Percentiles rank a stretch among this genome's conserved stretches.
phyloP scores from a whole-genome alignment of 768 basidiomycete species.

The Suillus luteus region DNA sequence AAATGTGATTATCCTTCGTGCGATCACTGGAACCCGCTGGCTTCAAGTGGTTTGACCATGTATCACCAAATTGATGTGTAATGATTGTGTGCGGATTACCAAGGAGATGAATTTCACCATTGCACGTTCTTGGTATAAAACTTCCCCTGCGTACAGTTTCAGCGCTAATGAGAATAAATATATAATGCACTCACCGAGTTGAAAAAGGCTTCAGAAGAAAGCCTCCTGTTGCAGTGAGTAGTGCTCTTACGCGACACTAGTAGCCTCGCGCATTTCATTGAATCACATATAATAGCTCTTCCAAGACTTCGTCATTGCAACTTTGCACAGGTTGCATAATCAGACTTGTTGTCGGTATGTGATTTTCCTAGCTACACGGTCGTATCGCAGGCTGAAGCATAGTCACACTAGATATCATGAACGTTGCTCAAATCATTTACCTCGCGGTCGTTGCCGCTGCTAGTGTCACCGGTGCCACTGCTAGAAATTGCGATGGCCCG shows the following conservation, averaged over 20 bases:
- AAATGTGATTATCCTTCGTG: neutral
- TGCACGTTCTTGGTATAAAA: neutral
- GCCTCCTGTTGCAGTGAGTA: neutral
- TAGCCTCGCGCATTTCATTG: neutral
- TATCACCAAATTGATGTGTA: no score
- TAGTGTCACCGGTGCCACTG: no score
- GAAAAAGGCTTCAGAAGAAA: neutral
- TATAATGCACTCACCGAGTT: neutral
- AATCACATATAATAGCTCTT: neutral
- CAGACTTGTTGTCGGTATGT: neutral
- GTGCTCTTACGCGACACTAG: neutral
- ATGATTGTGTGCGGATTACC: neutral
- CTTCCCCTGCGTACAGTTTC: no score
- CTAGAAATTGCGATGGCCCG: no score
- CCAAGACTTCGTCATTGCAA: neutral
- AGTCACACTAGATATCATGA: neutral
- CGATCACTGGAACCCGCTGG: neutral
- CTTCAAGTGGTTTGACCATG: neutral
- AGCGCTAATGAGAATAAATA: no score
- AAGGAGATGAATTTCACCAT: neutral
- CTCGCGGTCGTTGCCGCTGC: conserved; percentile 32
- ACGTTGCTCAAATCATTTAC: neutral
- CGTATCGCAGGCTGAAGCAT: neutral
- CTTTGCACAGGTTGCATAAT: neutral
- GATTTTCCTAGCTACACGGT: neutral